phyloP scores from a whole-genome alignment of 1,139 yeast genomes.

The Komagataea norvegica region DNA sequence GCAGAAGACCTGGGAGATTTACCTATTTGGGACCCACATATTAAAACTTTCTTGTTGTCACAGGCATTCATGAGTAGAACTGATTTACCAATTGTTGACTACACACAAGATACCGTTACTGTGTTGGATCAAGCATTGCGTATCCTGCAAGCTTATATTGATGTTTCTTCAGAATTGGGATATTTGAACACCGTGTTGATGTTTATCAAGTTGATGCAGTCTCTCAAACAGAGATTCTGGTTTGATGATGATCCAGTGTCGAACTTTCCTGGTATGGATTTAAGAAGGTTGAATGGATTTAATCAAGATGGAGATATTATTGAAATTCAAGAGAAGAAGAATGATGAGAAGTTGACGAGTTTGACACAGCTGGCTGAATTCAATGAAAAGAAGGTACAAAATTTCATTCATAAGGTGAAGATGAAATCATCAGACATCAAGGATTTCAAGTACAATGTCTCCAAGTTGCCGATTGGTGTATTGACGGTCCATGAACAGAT shows the following conservation, averaged over 20 bases:
- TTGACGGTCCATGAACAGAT: conserved; percentile 30
- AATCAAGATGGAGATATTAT: conserved; percentile 27
- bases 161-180: conserved; percentile 83
- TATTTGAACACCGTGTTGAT: conserved; percentile 55
- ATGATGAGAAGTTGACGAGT: conserved; percentile 5
- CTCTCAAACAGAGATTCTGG: conserved; percentile 88
- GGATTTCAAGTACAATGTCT: conserved; percentile 41
- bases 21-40: conserved; percentile 93
- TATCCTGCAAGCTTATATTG: conserved; percentile 87
- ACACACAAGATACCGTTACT: conserved; percentile 88
- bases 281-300: conserved; percentile 30
- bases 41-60: conserved; percentile 76
- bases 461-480: conserved; percentile 42
- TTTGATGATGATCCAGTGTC: conserved; percentile 69
- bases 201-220: conserved; percentile 71
- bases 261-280: conserved; percentile 65
- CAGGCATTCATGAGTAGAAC: conserved; percentile 85
- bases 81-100: conserved; percentile 91
- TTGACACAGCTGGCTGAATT: conserved; percentile 17
- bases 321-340: conserved; percentile 13
- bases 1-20: conserved; percentile 51
- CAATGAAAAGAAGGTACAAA: conserved; percentile 17
- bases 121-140: conserved; percentile 93
- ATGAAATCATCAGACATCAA: conserved; percentile 21
- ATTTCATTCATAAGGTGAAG: conserved; percentile 16